These are phyloP conservation scores for Nepenthes alata DNA, from an alignment of 179 eudicot species.

Conservation along the genomic window DNA sequence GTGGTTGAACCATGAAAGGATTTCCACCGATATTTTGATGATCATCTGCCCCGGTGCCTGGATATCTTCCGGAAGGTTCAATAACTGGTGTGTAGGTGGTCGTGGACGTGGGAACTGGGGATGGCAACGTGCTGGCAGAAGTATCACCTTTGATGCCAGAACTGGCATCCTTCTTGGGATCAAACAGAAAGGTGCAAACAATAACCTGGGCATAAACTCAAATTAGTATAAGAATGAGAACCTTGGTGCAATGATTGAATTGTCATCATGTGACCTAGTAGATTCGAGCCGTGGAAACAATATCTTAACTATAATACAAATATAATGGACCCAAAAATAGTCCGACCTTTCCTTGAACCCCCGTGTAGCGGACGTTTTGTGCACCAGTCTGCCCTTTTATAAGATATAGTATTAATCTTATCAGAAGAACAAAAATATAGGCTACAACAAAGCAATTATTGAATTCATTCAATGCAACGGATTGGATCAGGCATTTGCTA, in stretches of 20 bases:
- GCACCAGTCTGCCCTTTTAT: too few relatives aligned
- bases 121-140: constrained; percentile 29
- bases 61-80: constrained; percentile 37
- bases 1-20: constrained; percentile 40
- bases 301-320: not conserved
- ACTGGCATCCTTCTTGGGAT: constrained; percentile 40
- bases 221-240: not conserved
- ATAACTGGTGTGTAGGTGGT: constrained; percentile 36
- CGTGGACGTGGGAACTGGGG: constrained; percentile 40
- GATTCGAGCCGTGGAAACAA: not conserved
- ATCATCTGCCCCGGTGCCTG: constrained; percentile 19
- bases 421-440: too few relatives aligned
- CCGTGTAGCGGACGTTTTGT: too few relatives aligned
- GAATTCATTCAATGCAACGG: too few relatives aligned
- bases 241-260: not conserved
- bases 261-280: not conserved
- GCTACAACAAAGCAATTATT: too few relatives aligned
- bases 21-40: constrained; percentile 35
- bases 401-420: too few relatives aligned
- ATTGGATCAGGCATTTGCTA: too few relatives aligned
- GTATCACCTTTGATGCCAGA: constrained; percentile 34
- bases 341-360: too few relatives aligned
- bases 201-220: constrained; percentile 32
- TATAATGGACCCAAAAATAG: not conserved
- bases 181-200: constrained; percentile 51